Conservation (phyloP, 2,329 filamentous ascomycete species). For the Talaromyces sp. region DNA sequence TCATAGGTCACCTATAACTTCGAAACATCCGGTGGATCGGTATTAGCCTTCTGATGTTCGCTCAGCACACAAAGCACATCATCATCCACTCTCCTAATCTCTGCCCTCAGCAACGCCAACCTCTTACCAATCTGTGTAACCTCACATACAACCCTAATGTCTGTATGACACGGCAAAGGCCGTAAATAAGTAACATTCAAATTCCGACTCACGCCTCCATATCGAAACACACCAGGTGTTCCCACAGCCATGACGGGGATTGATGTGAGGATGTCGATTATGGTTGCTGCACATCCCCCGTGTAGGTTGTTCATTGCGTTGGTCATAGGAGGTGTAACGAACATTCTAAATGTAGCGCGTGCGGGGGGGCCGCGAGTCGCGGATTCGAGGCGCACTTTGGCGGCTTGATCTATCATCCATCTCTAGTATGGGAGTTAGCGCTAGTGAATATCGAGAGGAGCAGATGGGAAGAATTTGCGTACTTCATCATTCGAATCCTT, state of each 20-base stretch:
- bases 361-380: conserved; percentile 34
- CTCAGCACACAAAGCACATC: conserved; percentile 55
- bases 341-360: conserved; percentile 33
- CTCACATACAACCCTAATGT: conserved; percentile 55
- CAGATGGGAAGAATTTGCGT: neutral
- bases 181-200: conserved; percentile 65
- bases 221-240: conserved; percentile 58
- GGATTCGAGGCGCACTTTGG: conserved; percentile 36
- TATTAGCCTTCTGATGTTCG: conserved; percentile 64
- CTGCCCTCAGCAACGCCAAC: conserved; percentile 52
- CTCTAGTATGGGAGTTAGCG: neutral
- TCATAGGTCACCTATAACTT: conserved; percentile 22
- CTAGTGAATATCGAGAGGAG: neutral
- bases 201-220: conserved; percentile 62
- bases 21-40: conserved; percentile 44
- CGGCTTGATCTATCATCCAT: conserved; percentile 20
- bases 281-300: conserved; percentile 68
- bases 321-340: conserved; percentile 81
- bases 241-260: conserved; percentile 55
- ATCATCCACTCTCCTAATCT: conserved; percentile 53
- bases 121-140: conserved; percentile 56
- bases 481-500: neutral
- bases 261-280: conserved; percentile 66
- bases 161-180: conserved; percentile 53
- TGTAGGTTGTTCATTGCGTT: conserved; percentile 90